Evolutionary conservation across 2,329 filamentous ascomycete species (phyloP), one percentile per base, ranked within the genome.

Genomic region (Lecanicillium sp.): DNA sequence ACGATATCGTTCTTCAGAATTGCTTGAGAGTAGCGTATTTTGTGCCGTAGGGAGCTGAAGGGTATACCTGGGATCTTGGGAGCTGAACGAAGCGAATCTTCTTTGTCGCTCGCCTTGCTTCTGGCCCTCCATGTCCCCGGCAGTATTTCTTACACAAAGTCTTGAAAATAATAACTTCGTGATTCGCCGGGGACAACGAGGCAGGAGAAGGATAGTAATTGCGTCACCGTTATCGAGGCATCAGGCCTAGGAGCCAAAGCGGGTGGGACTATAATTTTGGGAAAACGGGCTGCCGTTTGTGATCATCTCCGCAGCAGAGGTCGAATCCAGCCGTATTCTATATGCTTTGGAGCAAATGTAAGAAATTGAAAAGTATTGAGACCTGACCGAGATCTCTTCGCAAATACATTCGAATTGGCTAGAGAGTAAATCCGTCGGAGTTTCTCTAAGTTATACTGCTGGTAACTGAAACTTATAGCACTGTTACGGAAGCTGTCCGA

Each of bases 1-100:
- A 38, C 73, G 53, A 65, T 70, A 68, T 51, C 65, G 57, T 14
- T 64, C 61, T 44, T 63, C 58, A 53, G 55, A 45, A 36, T 44
- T 45, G 43, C 52, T 51, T 34, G 53, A 43, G 37, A 59, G 48
- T 19, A 56, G 50, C 34, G 52, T 63, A 53, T 57, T 63, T 46
- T 68, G 64, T 39, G 68, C 64, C 48, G 71, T 60, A 38, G 68
- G 59, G 45, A 73, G 64, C 48, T 71, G 67, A 48, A 68, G 53
- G 43, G 67, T 56, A 49, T 73, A 78, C 61, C 72, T 68, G 37
- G 67, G 58, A 57, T 67, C 35, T 9, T 41, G 34, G 15, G 29
- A 41, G 22, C 14, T 16, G 27, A 19, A 29, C 15, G 16, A 16
- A 5, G 22, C 14, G 18, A 28, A 18, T 22, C 29, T 34, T 12